Evolutionary conservation across 225 moss, liverwort and hornwort species (phyloP), one percentile per base, ranked within the genome.

Genomic region (Lunularia cruciata): DNA sequence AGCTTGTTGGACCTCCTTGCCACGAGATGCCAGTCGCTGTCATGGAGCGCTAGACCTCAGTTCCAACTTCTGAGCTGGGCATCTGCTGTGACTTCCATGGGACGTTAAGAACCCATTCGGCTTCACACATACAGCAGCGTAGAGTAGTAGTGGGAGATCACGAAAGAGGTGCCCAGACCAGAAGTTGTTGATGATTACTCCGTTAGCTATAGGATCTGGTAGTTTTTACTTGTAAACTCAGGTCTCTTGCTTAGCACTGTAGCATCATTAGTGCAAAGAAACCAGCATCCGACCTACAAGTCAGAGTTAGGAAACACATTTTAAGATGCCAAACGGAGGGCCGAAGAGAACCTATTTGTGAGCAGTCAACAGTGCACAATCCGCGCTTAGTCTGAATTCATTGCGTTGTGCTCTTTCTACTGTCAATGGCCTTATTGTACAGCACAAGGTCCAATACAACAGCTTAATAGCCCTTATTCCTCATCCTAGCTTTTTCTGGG

Each of bases 1-100:
- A 86, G 70, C 68, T 90, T 35, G 85, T 93, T 8, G 90, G 90
- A 18, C 78, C 81, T 20, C 82, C 80, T 11, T 71, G 73, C 43
- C 73, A 84, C 35, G 76, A 84, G 47, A 26, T 73, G 65, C 81
- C 76, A 2, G 69, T 76, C 27, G 73, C 73, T 16, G 73, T 80
- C 9, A 76, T 81, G 81, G 81, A 81, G 60, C 76, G 81, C n/a
- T 76, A 75, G 54, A 16, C 16, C 59, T 20, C 42, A 0, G 42
- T 71, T 52, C 39, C 67, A 20, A 78, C 77, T 73, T 78, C 73
- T 73, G 78, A 73, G 73, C 63, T 78, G 78, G 69, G 73, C 73
- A 69, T 57, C 69, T 8, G 52, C 73, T 37, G n/a, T 61, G 62
- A 46, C 63, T 61, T n/a, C 65, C 51, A 33, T 19, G 74, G 74